Percentiles rank a stretch among this genome's conserved stretches.
Evolutionary conservation across 805 yeast species (phyloP).

Genomic region (Barnettozyma populi): DNA sequence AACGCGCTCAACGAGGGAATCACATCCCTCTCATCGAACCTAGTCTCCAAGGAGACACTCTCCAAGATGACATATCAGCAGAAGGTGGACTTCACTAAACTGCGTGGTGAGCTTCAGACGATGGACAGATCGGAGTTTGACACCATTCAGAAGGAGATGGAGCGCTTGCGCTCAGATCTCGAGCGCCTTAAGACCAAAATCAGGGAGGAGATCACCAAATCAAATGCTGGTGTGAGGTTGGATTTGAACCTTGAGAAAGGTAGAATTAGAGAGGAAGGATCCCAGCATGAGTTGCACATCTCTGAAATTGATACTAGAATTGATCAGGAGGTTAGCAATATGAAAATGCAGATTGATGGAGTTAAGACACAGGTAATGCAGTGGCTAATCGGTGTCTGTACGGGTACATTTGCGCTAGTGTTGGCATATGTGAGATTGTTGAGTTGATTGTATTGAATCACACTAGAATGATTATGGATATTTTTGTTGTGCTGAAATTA

Average conservation of each 20-base stretch:
- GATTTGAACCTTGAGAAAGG: slow-evolving; percentile 94
- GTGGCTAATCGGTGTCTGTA: slow-evolving; percentile 97
- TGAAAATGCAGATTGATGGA: slow-evolving; percentile 91
- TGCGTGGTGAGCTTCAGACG: slow-evolving; percentile 85
- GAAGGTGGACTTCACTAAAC: slow-evolving; percentile 91
- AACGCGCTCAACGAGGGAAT: slow-evolving; percentile 79
- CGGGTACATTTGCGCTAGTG: slow-evolving; percentile 94
- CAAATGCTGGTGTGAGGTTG: slow-evolving; percentile 82
- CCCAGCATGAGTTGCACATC: slow-evolving; percentile 87
- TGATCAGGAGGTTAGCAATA: slow-evolving; percentile 91
- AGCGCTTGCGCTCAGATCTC: slow-evolving; percentile 72
- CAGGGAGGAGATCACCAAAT: slow-evolving; percentile 86
- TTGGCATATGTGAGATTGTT: slow-evolving; percentile 85
- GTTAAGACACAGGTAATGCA: slow-evolving; percentile 97
- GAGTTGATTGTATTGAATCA: slow-evolving; percentile 32
- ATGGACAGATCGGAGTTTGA: slow-evolving; percentile 84
- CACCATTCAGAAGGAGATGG: slow-evolving; percentile 80
- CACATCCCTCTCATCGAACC: slow-evolving; percentile 61
- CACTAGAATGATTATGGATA: too few relatives aligned
- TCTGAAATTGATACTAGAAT: slow-evolving; percentile 93
- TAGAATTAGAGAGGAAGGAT: slow-evolving; percentile 87
- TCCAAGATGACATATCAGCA: slow-evolving; percentile 89
- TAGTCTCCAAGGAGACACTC: slow-evolving; percentile 81
- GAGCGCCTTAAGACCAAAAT: slow-evolving; percentile 81
- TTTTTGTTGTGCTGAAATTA: too few relatives aligned